phyloP scores from a whole-genome alignment of 768 basidiomycete genomes.

The Lactifluus piperatus region DNA sequence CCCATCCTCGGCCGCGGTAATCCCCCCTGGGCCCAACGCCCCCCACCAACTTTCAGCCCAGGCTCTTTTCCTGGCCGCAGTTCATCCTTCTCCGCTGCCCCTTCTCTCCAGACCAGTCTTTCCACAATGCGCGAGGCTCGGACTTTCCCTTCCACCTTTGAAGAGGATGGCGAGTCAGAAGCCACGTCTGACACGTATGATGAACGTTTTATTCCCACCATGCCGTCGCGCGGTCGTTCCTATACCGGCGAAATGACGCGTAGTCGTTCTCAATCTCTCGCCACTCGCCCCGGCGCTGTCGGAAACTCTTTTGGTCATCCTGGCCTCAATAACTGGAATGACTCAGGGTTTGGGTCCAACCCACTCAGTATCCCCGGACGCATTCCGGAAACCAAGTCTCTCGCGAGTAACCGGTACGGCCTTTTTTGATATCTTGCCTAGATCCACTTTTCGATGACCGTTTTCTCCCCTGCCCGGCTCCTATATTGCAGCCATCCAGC shows the following conservation, averaged over 20 bases:
- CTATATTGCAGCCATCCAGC: constrained; percentile 31
- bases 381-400: constrained; percentile 57
- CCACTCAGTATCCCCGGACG: constrained; percentile 50
- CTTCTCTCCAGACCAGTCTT: constrained; percentile 43
- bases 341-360: constrained; percentile 42
- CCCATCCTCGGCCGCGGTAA: constrained; percentile 41
- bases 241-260: constrained; percentile 57
- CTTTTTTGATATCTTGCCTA: constrained; percentile 47
- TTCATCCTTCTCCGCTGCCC: constrained; percentile 52
- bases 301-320: constrained; percentile 38
- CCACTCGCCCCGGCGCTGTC: constrained; percentile 45
- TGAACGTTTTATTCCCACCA: constrained; percentile 38
- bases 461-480: constrained; percentile 37
- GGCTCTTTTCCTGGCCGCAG: constrained; percentile 51
- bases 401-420: constrained; percentile 54
- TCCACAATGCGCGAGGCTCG: constrained; percentile 57
- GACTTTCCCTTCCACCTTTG: constrained; percentile 65
- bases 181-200: constrained; percentile 43
- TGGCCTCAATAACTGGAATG: constrained; percentile 48
- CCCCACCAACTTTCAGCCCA: constrained; percentile 36
- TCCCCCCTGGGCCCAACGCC: constrained; percentile 39
- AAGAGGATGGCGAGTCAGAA: constrained; percentile 78
- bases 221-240: constrained; percentile 43
- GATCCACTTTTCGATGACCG: constrained; percentile 48
- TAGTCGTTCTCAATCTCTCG: constrained; percentile 71